phyloP scores from a whole-genome alignment of 1,284 basidiomycete genomes.

The Sporisorium iseilematis-ciliati region DNA sequence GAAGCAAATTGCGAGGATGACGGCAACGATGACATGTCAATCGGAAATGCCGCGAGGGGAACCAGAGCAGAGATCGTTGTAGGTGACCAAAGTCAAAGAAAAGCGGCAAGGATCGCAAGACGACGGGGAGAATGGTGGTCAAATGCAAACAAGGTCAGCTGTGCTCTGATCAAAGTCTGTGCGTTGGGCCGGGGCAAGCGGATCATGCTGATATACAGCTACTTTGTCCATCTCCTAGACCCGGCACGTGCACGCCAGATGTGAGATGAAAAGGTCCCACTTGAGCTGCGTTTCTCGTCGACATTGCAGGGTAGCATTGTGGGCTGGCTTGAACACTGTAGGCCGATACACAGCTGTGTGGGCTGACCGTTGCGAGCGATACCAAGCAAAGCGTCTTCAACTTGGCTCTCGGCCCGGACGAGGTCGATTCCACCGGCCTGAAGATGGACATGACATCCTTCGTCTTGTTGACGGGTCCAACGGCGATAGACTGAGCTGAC shows the following conservation, averaged over 20 bases:
- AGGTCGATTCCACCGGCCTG: neutral
- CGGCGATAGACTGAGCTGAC: neutral
- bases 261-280: slow-evolving; percentile 3
- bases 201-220: neutral
- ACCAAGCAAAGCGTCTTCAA: neutral
- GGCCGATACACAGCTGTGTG: neutral
- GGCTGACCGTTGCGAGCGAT: neutral
- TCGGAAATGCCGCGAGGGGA: neutral
- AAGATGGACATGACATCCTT: neutral
- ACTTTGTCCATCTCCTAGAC: too few species aligned
- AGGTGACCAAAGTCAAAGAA: too few species aligned
- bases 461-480: neutral
- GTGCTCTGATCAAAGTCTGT: neutral
- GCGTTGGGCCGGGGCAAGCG: neutral
- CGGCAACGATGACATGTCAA: neutral
- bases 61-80: neutral
- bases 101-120: neutral
- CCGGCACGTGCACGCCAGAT: slow-evolving; percentile 2
- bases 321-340: neutral
- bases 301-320: neutral
- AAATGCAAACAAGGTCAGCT: neutral
- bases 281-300: neutral
- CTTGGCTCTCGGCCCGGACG: neutral
- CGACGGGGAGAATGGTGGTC: neutral
- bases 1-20: neutral